Evolutionary conservation across 108 stramenopile genomes (phyloP).

Genomic region (Phaeodactylum tricornutum): DNA sequence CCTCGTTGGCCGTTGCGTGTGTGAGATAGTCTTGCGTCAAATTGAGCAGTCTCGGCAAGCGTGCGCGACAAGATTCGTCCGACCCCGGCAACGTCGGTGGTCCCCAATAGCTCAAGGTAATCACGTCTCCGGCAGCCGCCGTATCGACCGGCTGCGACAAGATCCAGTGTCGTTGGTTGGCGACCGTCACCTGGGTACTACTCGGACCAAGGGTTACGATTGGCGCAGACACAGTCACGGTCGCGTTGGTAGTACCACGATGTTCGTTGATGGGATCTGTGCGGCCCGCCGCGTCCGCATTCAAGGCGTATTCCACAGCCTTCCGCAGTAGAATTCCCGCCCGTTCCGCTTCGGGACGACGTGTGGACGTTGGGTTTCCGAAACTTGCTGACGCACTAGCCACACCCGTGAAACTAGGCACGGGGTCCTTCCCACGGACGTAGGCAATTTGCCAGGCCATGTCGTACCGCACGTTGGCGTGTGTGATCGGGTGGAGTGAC

Average conservation of each 20-base stretch:
- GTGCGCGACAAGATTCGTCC: not conserved
- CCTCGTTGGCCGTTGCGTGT: not conserved
- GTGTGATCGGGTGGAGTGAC: not conserved
- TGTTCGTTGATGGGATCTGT: not conserved
- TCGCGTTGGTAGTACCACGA: not conserved
- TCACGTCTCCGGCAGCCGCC: too few relatives aligned
- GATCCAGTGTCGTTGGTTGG: too few relatives aligned
- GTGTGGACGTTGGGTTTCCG: not conserved
- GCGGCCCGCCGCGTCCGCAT: not conserved
- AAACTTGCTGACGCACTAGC: not conserved
- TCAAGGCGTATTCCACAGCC: not conserved
- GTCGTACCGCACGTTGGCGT: slow-evolving; percentile 2
- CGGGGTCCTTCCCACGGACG: not conserved
- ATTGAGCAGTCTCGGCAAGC: too few relatives aligned
- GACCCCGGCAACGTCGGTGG: not conserved
- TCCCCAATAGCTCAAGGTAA: not conserved
- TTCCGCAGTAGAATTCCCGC: too few relatives aligned
- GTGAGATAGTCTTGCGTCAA: too few relatives aligned
- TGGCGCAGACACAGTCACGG: too few relatives aligned
- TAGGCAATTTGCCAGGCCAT: slow-evolving; percentile 6
- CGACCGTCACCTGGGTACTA: too few relatives aligned
- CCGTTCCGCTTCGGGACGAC: not conserved
- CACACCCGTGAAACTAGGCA: not conserved
- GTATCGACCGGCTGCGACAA: too few relatives aligned
- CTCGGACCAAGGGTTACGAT: too few relatives aligned